These are phyloP conservation scores for Apiospora hydei DNA, from an alignment of 2,329 filamentous ascomycete species.

Conservation along the genomic window DNA sequence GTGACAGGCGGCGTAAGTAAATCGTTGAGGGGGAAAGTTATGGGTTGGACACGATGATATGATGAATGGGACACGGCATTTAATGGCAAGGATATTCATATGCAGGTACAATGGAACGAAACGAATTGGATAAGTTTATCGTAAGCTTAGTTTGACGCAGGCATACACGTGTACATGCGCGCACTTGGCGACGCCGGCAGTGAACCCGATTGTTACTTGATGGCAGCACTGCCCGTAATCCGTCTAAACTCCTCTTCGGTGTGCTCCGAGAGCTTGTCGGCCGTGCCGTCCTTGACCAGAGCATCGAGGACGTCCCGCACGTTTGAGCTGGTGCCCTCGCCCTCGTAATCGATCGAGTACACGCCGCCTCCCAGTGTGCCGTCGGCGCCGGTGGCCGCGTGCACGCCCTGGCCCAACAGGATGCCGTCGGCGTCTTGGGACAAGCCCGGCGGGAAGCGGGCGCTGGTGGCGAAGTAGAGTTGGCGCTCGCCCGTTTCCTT, in stretches of 20 bases:
- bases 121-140: neutral
- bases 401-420: constrained; percentile 34
- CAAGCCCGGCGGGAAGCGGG: constrained; percentile 39
- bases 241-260: constrained; percentile 46
- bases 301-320: neutral
- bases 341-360: constrained; percentile 46
- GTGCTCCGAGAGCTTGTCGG: constrained; percentile 45
- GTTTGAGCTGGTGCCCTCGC: constrained; percentile 41
- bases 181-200: no score
- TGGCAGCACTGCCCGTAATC: constrained; percentile 33
- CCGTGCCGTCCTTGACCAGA: constrained; percentile 39
- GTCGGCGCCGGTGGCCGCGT: constrained; percentile 40
- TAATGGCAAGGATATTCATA: no score
- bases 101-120: neutral
- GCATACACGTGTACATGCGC: no score
- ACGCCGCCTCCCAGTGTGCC: constrained; percentile 45
- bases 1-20: neutral
- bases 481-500: constrained; percentile 49
- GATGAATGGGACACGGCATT: neutral
- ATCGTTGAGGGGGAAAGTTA: no score
- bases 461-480: constrained; percentile 46
- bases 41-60: neutral
- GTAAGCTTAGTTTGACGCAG: neutral
- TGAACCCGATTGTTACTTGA: neutral
- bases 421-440: constrained; percentile 38